Percentiles rank a stretch among this genome's conserved stretches.
Evolutionary conservation across 305 asterid species (phyloP).

Genomic region (Rubia peregrina): DNA sequence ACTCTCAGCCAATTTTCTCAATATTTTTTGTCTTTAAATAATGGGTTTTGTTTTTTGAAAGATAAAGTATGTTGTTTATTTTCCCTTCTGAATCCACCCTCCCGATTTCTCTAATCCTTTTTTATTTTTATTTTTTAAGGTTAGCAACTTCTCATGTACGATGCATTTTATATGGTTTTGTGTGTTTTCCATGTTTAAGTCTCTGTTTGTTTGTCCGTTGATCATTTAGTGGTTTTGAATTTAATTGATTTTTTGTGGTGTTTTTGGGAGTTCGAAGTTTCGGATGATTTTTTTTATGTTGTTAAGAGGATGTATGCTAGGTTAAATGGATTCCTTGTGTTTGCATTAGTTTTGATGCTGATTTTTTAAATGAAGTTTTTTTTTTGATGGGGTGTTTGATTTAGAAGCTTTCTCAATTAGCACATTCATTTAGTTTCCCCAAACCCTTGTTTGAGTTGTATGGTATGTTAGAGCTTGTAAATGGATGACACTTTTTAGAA

Average conservation of each 20-base stretch:
- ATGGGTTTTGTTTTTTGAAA: no score
- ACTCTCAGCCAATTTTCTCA: no score
- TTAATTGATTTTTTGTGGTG: background rate
- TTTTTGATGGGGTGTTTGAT: constrained; percentile 4
- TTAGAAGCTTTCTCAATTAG: background rate
- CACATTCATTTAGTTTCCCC: background rate
- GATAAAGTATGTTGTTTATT: no score
- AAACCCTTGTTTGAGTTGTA: background rate
- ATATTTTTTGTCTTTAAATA: no score
- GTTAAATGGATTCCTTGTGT: background rate
- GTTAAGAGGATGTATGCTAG: background rate
- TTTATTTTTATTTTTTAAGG: constrained; percentile 17
- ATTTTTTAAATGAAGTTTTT: background rate
- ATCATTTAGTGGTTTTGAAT: constrained; percentile 10
- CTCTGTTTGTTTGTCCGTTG: constrained; percentile 11
- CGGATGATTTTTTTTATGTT: background rate
- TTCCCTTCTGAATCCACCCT: constrained; percentile 19
- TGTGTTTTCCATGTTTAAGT: constrained; percentile 1
- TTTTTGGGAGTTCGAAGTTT: background rate
- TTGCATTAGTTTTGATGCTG: constrained; percentile 12
- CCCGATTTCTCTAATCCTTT: constrained; percentile 29
- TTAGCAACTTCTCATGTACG: constrained; percentile 29
- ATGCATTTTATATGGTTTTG: constrained; percentile 24
- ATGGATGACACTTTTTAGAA: background rate
- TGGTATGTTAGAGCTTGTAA: background rate